phyloP scores from a whole-genome alignment of 163 green algal species.

The Scenedesmus sp. region DNA sequence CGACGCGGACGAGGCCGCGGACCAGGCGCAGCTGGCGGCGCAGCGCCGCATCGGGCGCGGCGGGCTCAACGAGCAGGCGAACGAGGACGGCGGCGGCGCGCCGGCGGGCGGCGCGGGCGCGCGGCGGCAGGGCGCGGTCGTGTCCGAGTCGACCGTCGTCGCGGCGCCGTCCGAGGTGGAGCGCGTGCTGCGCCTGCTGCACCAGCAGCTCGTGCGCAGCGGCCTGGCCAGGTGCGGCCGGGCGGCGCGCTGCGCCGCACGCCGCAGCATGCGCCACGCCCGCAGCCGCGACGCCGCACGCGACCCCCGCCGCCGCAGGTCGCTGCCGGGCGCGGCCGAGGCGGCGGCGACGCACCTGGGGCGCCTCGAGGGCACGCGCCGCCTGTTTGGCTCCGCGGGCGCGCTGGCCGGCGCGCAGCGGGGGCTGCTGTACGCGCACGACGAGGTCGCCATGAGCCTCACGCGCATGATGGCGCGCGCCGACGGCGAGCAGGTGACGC shows the following conservation, averaged over 20 bases:
- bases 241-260: not conserved
- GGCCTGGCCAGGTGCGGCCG: constrained; percentile 24
- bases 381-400: constrained; percentile 64
- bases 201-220: constrained; percentile 34
- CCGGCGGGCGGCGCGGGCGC: not conserved
- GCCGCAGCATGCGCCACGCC: no score
- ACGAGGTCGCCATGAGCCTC: constrained; percentile 90
- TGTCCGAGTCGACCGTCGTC: constrained; percentile 58
- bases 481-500: constrained; percentile 53
- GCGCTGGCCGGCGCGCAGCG: constrained; percentile 72
- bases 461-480: constrained; percentile 72
- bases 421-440: constrained; percentile 81
- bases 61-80: constrained; percentile 64
- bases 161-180: constrained; percentile 64
- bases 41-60: constrained; percentile 55
- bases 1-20: constrained; percentile 51
- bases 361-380: constrained; percentile 62
- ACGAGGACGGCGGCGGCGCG: constrained; percentile 20
- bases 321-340: constrained; percentile 13
- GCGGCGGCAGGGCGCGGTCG: constrained; percentile 29
- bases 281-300: no score
- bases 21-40: constrained; percentile 51
- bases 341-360: constrained; percentile 60
- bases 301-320: not conserved
- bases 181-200: constrained; percentile 63